Evolutionary conservation across 805 yeast genomes (phyloP), one percentile per base, ranked within the genome.

Genomic region (Peterozyma toletana): DNA sequence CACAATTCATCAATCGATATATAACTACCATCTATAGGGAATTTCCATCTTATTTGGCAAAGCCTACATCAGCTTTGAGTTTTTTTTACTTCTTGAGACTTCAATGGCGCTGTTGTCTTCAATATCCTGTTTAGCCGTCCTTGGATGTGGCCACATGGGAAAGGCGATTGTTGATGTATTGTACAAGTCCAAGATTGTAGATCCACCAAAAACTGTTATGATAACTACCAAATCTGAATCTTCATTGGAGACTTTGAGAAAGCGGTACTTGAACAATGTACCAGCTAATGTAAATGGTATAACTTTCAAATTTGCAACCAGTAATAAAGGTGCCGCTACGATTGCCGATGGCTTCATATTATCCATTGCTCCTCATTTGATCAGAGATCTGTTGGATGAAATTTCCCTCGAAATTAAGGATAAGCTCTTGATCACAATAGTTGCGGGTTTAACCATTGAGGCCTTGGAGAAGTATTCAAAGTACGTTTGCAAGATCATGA

Each of bases 111-210:
- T 21, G 27, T 21, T 21, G 27, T 21, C 27, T 5, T 21, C 27
- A 21, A 21, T 21, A 21, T 21, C 27, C 4, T 7, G 27, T 21
- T 21, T 40, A 14, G 42, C 42, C 30, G 35, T 41, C 14, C 17
- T 41, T 10, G 45, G 41, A 3, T 42, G 41, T 29, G 45, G 45
- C 5, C 13, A 38, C 11, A 42, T 42, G 40, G 45, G 45, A 11
- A 31, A 40, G 5, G 40, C 45, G 4, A 7, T 42, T 16, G 38
- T 34, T 3, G 35, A 11, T 18, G 38, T 38, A 9, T 11, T 42
- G 7, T 21, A 29, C n/a, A 14, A 9, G 10, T 15, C 17, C 15
- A 29, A 29, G 13, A 10, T 36, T 9, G 37, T n/a, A n/a, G 10
- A 36, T 3, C 33, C 37, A n/a, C 38, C 41, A 11, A 2, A 2